These are phyloP conservation scores for Apiotrichum siamense DNA, from an alignment of 1,284 basidiomycete species.

Conservation along the genomic window DNA sequence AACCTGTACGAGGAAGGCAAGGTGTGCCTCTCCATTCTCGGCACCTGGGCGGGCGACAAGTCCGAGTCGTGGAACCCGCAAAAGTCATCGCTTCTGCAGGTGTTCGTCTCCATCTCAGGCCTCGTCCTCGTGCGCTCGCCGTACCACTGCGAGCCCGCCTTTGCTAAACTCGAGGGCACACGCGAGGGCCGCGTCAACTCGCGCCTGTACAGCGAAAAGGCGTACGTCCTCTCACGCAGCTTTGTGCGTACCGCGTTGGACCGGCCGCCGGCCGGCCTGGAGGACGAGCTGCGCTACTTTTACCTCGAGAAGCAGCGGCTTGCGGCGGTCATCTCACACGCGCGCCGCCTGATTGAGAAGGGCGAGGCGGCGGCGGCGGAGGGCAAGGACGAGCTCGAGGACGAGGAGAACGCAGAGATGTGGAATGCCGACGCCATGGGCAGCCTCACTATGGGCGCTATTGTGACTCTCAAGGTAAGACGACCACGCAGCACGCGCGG, in stretches of 20 bases:
- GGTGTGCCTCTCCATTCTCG: constrained; percentile 84
- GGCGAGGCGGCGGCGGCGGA: constrained; percentile 18
- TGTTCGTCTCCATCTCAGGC: constrained; percentile 88
- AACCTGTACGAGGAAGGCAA: constrained; percentile 95
- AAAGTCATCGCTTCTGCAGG: constrained; percentile 76
- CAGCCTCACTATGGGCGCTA: constrained; percentile 69
- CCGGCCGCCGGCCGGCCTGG: constrained; percentile 63
- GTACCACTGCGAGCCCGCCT: constrained; percentile 90
- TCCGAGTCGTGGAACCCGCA: constrained; percentile 71
- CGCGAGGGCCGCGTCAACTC: constrained; percentile 77
- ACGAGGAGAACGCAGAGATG: constrained; percentile 46
- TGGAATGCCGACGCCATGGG: constrained; percentile 59
- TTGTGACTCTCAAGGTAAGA: constrained; percentile 57
- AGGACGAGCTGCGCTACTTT: constrained; percentile 66
- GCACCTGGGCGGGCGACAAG: constrained; percentile 83
- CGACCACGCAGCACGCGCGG: not conserved
- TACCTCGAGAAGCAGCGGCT: constrained; percentile 65
- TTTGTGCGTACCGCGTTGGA: constrained; percentile 82
- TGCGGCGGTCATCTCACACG: constrained; percentile 61
- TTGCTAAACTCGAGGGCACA: constrained; percentile 78
- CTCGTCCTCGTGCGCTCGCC: constrained; percentile 87
- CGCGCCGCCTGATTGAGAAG: constrained; percentile 61
- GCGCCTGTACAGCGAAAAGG: constrained; percentile 60
- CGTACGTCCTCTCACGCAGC: constrained; percentile 79
- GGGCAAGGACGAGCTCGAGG: constrained; percentile 16